Base-by-base conservation (phyloP, 2,329 filamentous ascomycete genomes). In the Phyllachora maydis region DNA sequence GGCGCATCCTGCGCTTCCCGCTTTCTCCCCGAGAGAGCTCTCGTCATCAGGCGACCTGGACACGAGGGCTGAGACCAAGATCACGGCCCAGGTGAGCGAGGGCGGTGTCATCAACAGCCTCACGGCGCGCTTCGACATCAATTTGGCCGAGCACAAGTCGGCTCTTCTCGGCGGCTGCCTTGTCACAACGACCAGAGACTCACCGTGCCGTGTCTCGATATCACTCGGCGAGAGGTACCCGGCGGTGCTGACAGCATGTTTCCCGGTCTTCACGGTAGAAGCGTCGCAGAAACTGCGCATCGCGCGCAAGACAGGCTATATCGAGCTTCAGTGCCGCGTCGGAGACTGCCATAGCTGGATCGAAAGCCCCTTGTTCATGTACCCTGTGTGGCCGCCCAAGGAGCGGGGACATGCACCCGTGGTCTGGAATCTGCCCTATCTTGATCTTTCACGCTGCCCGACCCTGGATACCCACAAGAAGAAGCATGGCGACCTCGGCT, bases 381-480 rank as follows among this genome's bases (percentile, higher is more conserved):
- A 44, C 21, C 54, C 54, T 0, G 34, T 38, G 1, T 27, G 26
- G 3, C 32, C 53, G 3, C 30, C 32, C 8, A 14, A 28, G 4
- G 27, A 37, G 4, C n/a, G n/a, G n/a, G n/a, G n/a, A n/a, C n/a
- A n/a, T n/a, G 22, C 45, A 2, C 56, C 55, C 0, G 37, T 40
- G 3, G 35, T 43, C 1, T 29, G 54, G 13, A 56, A 52, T 28
- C 37, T 43, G 9, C 41, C 49, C 0, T 43, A 54, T 26, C 15
- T 59, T 11, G 55, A 51, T 27, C 43, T 61, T n/a, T 47, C 56
- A 26, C 39, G 27, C 3, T 41, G 60, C 2, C 52, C 56, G 0
- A 45, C 54, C 14, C 31, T 59, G 12, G 42, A 54, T 15, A 11
- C 55, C 4, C 33, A 38, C 3, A 29, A 49, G 9, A 47, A 47